Base-by-base conservation (phyloP, 768 basidiomycete species). In the Xerocomellus intermedius region DNA sequence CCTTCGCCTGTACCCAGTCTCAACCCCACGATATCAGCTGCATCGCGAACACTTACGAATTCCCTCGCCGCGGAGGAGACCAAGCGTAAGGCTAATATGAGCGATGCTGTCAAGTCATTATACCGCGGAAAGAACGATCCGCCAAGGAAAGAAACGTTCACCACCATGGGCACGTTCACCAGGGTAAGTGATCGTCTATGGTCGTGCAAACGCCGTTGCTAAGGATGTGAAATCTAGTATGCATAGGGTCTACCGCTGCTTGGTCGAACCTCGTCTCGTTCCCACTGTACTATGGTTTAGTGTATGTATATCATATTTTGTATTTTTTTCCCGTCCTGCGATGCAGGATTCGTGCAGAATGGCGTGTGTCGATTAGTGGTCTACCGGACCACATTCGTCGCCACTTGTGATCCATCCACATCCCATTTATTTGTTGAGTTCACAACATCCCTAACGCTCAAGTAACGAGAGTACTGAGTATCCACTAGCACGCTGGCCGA, bases 151-250 rank as follows among this genome's bases (percentile, higher is more conserved):
- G 89, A 89, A 73, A 94, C 91, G 7, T 95, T 94, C 63, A 92
- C 92, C 81, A 95, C 93, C 1, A 89, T 87, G 81, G 85, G 86
- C 17, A 96, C 94, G 13, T 97, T 95, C 62, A 95, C 89, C 9
- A 82, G 94, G 74, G 93, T 94, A 66, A 71, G 93, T 77, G 14
- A 1, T 19, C 13, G 9, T 33, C 2, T 12, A 8, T 42, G 19
- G 17, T 50, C 9, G 2, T 42, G 13, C 16, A 2, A n/a, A 17
- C 8, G 2, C 22, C 17, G 0, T 21, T 43, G 38, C 42, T 66
- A n/a, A 68, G 13, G 9, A 19, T 35, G 7, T 35, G 22, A n/a
- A 39, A 39, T 30, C 3, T 24, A 67, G 65, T 67, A 67, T 26
- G 66, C 66, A 52, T 68, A 59, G 42, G 8, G 32, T 48, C 28